These are phyloP conservation scores for Podila verticillata DNA, from an alignment of 192 early-diverging fungal genomes.

Conservation along the genomic window DNA sequence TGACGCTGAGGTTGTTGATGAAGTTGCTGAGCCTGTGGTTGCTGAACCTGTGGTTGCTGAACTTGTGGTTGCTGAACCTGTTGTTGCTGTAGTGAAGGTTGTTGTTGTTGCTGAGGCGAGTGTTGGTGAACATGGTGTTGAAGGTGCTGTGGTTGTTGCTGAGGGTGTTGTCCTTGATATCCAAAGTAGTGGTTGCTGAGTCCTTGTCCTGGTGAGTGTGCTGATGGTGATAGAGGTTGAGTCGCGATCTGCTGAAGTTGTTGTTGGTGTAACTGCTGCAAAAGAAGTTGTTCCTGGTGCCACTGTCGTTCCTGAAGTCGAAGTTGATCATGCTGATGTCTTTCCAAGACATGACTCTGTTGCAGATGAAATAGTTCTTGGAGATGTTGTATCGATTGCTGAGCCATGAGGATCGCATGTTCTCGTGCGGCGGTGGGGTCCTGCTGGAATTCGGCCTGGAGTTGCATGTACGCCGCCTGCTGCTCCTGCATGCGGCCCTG, in stretches of 20 bases:
- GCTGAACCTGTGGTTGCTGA: background rate
- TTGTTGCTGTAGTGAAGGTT: background rate
- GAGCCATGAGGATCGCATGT: constrained; percentile 36
- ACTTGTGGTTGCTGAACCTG: background rate
- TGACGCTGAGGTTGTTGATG: constrained; percentile 7
- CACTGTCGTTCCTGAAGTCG: constrained; percentile 44
- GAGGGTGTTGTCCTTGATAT: background rate
- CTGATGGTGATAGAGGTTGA: background rate
- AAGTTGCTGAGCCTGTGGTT: background rate
- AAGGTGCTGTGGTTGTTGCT: background rate
- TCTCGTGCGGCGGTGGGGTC: constrained; percentile 22
- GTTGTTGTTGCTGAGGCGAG: background rate
- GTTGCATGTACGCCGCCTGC: constrained; percentile 6
- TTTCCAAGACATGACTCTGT: constrained; percentile 31
- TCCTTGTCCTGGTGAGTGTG: background rate
- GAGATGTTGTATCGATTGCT: constrained; percentile 17
- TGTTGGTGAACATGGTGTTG: background rate
- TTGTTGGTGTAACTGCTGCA: constrained; percentile 15
- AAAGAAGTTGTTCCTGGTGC: constrained; percentile 28
- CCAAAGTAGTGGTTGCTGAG: background rate
- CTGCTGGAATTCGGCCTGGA: constrained; percentile 22
- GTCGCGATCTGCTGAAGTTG: constrained; percentile 1
- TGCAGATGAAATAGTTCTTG: constrained; percentile 41
- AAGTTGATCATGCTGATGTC: constrained; percentile 31
- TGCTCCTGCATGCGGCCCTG: constrained; percentile 27